These are phyloP conservation scores for Candida jianshihensis DNA, from an alignment of 805 yeast genomes.

Conservation along the genomic window DNA sequence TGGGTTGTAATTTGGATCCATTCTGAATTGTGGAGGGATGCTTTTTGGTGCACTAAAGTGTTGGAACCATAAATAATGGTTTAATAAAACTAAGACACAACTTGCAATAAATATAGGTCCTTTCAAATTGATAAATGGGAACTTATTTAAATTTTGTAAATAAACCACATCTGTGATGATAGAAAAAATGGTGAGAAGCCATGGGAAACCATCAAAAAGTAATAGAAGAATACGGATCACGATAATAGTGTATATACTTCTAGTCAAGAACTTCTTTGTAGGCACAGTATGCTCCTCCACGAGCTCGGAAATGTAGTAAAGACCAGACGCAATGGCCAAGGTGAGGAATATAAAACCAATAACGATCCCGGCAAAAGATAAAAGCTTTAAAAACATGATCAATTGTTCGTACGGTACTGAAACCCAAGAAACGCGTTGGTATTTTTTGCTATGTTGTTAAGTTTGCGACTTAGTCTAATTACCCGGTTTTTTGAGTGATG, in stretches of 20 bases:
- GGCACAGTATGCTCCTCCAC: slow-evolving; percentile 91
- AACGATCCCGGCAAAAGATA: slow-evolving; percentile 55
- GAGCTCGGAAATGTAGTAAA: slow-evolving; percentile 83
- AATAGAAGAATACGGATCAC: slow-evolving; percentile 47
- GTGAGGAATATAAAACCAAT: slow-evolving; percentile 58
- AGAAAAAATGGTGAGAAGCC: slow-evolving; percentile 58
- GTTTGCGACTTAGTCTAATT: not conserved
- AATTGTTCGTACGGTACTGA: not conserved
- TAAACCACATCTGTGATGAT: slow-evolving; percentile 67
- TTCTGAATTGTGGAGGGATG: slow-evolving; percentile 60
- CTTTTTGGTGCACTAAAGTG: slow-evolving; percentile 63
- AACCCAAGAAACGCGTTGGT: not conserved
- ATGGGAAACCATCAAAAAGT: slow-evolving; percentile 76
- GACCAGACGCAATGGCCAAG: slow-evolving; percentile 77
- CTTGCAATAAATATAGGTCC: slow-evolving; percentile 66
- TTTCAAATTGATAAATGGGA: slow-evolving; percentile 76
- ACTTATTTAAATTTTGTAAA: slow-evolving; percentile 65
- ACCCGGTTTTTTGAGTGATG: not conserved
- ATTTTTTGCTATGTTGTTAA: not conserved
- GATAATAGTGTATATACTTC: slow-evolving; percentile 59
- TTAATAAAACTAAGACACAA: slow-evolving; percentile 64
- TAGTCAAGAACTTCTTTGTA: slow-evolving; percentile 61
- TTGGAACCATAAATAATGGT: slow-evolving; percentile 87
- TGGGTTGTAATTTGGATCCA: slow-evolving; percentile 51
- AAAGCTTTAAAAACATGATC: slow-evolving; percentile 48